Conservation (phyloP, 2,329 filamentous ascomycete species). For the Ophiosphaerella herpotricha region DNA sequence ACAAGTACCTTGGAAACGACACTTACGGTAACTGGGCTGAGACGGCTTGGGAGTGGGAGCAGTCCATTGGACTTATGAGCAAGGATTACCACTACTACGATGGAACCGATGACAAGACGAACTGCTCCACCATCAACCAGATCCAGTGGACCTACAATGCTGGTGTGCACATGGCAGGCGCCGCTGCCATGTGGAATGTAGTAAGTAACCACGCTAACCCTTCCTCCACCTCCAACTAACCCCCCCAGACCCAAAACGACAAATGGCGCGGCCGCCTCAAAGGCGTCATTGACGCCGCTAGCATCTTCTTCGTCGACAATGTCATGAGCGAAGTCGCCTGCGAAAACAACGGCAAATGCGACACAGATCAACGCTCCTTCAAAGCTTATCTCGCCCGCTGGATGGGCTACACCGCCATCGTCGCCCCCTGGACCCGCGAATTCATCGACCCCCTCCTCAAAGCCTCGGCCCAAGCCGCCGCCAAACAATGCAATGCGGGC, state of each 20-base stretch:
- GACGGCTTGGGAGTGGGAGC: slow-evolving; percentile 64
- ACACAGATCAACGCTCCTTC: slow-evolving; percentile 55
- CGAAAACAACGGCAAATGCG: slow-evolving; percentile 52
- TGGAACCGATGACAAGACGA: slow-evolving; percentile 49
- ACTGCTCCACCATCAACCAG: slow-evolving; percentile 51
- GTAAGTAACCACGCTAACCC: slow-evolving; percentile 38
- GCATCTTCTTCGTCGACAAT: slow-evolving; percentile 51
- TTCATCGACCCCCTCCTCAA: slow-evolving; percentile 58
- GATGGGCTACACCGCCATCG: slow-evolving; percentile 49
- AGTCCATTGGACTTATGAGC: slow-evolving; percentile 56
- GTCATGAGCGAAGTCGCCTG: slow-evolving; percentile 56
- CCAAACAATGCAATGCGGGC: slow-evolving; percentile 58
- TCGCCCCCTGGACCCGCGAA: slow-evolving; percentile 44
- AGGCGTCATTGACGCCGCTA: slow-evolving; percentile 43
- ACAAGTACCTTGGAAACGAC: slow-evolving; percentile 68
- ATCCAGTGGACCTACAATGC: slow-evolving; percentile 56
- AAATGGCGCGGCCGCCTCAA: slow-evolving; percentile 36
- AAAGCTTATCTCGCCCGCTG: slow-evolving; percentile 51
- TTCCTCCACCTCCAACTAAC: slow-evolving; percentile 11
- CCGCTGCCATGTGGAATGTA: slow-evolving; percentile 54
- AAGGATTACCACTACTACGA: slow-evolving; percentile 52
- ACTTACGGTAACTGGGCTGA: slow-evolving; percentile 64
- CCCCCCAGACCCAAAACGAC: slow-evolving; percentile 35
- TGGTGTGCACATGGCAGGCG: slow-evolving; percentile 52
- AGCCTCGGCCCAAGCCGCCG: slow-evolving; percentile 61